Percentiles rank a stretch among this genome's conserved stretches.
Conservation (phyloP, 495 filamentous ascomycete species). For the Parathielavia hyrcaniae region DNA sequence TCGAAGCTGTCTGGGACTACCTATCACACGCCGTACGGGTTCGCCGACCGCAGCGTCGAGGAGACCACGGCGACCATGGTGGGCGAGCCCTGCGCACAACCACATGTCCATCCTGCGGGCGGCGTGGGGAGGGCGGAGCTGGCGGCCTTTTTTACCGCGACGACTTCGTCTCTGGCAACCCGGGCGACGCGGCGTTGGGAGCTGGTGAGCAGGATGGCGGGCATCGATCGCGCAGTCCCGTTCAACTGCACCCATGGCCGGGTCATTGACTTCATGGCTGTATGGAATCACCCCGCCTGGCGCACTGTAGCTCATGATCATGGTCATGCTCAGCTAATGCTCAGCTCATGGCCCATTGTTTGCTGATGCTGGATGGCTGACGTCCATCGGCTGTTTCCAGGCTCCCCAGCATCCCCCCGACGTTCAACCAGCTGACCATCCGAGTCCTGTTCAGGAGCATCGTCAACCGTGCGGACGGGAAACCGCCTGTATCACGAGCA, state of each 20-base stretch:
- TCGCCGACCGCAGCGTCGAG: slow-evolving; percentile 47
- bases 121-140: slow-evolving; percentile 64
- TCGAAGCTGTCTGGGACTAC: slow-evolving; percentile 57
- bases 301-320: neutral
- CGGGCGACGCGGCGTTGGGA: slow-evolving; percentile 60
- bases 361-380: neutral
- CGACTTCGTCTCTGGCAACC: slow-evolving; percentile 66
- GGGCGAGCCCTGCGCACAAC: slow-evolving; percentile 54
- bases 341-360: too few relatives aligned
- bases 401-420: slow-evolving; percentile 69
- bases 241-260: slow-evolving; percentile 64
- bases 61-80: slow-evolving; percentile 57
- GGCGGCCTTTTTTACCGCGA: slow-evolving; percentile 66
- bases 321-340: too few relatives aligned
- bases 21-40: slow-evolving; percentile 52
- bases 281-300: slow-evolving; percentile 6
- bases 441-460: slow-evolving; percentile 68
- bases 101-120: slow-evolving; percentile 56
- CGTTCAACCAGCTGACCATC: slow-evolving; percentile 60
- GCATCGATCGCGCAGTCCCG: slow-evolving; percentile 49
- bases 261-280: slow-evolving; percentile 73
- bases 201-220: slow-evolving; percentile 64
- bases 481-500: slow-evolving; percentile 75
- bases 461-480: slow-evolving; percentile 65
- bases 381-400: slow-evolving; percentile 4